These are phyloP conservation scores for Aspergillus heteromorphus DNA, from an alignment of 495 filamentous ascomycete species.

Conservation along the genomic window DNA sequence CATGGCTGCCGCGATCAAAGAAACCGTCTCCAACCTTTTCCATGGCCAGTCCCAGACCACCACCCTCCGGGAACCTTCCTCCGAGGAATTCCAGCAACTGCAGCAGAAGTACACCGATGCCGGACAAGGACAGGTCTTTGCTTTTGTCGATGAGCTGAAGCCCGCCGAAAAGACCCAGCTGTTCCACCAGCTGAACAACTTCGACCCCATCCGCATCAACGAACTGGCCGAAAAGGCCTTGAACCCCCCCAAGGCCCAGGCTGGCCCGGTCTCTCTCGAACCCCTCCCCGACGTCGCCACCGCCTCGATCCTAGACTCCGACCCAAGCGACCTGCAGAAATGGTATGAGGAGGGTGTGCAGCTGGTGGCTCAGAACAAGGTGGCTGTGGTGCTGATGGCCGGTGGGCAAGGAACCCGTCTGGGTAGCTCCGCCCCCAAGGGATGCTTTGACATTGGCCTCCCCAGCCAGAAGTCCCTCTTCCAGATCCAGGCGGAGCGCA, in stretches of 20 bases:
- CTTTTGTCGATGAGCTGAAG: conserved; percentile 78
- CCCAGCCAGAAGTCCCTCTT: conserved; percentile 91
- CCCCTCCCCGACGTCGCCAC: conserved; percentile 84
- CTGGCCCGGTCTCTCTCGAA: conserved; percentile 59
- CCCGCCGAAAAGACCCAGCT: conserved; percentile 68
- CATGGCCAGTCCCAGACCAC: conserved; percentile 42
- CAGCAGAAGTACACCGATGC: conserved; percentile 72
- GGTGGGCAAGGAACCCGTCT: conserved; percentile 94
- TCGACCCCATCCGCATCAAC: conserved; percentile 81
- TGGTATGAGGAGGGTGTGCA: conserved; percentile 87
- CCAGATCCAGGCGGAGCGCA: conserved; percentile 94
- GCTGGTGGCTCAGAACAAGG: conserved; percentile 80
- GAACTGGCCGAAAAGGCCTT: conserved; percentile 75
- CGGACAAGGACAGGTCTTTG: conserved; percentile 84
- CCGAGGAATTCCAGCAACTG: conserved; percentile 68
- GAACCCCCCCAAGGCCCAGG: conserved; percentile 58
- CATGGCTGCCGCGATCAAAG: conserved; percentile 45
- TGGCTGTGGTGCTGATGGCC: conserved; percentile 94
- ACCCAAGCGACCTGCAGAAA: conserved; percentile 66
- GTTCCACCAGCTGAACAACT: conserved; percentile 71
- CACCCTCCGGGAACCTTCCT: conserved; percentile 59
- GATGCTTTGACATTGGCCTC: conserved; percentile 92
- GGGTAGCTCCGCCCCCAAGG: conserved; percentile 93
- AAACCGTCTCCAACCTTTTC: conserved; percentile 52
- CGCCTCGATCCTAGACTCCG: conserved; percentile 89